These are phyloP conservation scores for Clarireedia paspali DNA, from an alignment of 2,329 filamentous ascomycete species.

Conservation along the genomic window DNA sequence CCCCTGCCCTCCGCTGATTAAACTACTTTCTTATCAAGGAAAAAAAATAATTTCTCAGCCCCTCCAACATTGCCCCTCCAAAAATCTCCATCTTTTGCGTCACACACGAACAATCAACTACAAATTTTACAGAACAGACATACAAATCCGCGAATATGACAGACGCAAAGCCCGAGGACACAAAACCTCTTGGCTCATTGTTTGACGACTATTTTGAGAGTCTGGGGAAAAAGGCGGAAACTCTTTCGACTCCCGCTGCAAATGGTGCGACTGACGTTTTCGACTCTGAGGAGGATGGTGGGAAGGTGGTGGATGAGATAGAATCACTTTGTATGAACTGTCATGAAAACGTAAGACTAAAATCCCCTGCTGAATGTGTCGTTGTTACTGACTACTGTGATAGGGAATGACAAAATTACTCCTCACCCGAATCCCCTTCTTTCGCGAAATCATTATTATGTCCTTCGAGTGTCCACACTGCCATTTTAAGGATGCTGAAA, in stretches of 20 bases:
- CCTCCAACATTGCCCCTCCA: conserved; percentile 15
- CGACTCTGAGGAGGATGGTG: conserved; percentile 38
- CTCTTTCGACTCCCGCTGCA: conserved; percentile 34
- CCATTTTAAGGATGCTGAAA: conserved; percentile 82
- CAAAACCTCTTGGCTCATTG: conserved; percentile 33
- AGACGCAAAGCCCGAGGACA: conserved; percentile 32
- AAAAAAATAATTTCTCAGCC: conserved; percentile 13
- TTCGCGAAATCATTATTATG: conserved; percentile 96
- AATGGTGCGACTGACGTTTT: conserved; percentile 20
- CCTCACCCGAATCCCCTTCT: conserved; percentile 89
- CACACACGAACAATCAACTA: neutral
- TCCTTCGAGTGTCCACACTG: conserved; percentile 92
- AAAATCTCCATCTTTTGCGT: conserved; percentile 14
- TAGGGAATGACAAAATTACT: conserved; percentile 81
- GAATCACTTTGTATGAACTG: conserved; percentile 86
- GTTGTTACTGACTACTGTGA: neutral
- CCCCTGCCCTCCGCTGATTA: neutral
- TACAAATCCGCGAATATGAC: conserved; percentile 34
- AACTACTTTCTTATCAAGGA: conserved; percentile 15
- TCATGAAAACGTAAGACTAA: conserved; percentile 57
- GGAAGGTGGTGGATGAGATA: conserved; percentile 55
- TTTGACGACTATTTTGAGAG: conserved; percentile 53
- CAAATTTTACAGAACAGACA: neutral
- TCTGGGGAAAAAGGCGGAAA: conserved; percentile 54
- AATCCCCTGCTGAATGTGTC: neutral